A percentile compares a stretch with the other conserved stretches of the same genome.
These are phyloP conservation scores for Starmerella stellata DNA, from an alignment of 805 yeast species.

Conservation along the genomic window DNA sequence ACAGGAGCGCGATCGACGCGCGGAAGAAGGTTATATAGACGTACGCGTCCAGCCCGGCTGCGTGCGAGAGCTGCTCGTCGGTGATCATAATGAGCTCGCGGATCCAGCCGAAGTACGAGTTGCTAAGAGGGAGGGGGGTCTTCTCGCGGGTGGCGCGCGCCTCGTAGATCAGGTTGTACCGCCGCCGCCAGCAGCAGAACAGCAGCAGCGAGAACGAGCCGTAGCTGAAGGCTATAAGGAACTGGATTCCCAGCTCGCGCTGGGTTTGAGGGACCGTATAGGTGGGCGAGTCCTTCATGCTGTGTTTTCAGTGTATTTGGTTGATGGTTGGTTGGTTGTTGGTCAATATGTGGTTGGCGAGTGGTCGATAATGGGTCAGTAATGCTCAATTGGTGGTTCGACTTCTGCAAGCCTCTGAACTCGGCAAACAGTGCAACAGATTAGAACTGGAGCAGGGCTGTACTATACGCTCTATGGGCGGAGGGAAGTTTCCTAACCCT, in stretches of 20 bases:
- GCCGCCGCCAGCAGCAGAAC: slow-evolving; percentile 52
- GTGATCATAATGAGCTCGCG: slow-evolving; percentile 42
- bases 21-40: slow-evolving; percentile 82
- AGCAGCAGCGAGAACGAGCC: slow-evolving; percentile 52
- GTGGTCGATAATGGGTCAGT: too few species aligned
- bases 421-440: too few species aligned
- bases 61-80: slow-evolving; percentile 64
- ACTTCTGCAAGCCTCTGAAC: too few species aligned
- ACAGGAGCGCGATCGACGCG: slow-evolving; percentile 57
- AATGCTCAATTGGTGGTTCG: too few species aligned
- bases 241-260: slow-evolving; percentile 60
- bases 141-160: slow-evolving; percentile 46
- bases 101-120: slow-evolving; percentile 65
- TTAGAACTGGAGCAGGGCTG: too few species aligned
- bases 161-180: slow-evolving; percentile 68
- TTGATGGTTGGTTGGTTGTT: too few species aligned
- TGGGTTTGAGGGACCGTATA: slow-evolving; percentile 18
- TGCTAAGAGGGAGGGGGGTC: slow-evolving; percentile 37
- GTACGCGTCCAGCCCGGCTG: slow-evolving; percentile 87
- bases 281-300: slow-evolving; percentile 11
- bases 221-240: slow-evolving; percentile 45
- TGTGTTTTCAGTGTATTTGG: too few species aligned
- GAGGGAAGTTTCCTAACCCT: too few species aligned
- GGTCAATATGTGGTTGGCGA: too few species aligned
- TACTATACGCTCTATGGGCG: too few species aligned